phyloP scores from a whole-genome alignment of 106 monocot genomes.

The Narthecium ossifragum region DNA sequence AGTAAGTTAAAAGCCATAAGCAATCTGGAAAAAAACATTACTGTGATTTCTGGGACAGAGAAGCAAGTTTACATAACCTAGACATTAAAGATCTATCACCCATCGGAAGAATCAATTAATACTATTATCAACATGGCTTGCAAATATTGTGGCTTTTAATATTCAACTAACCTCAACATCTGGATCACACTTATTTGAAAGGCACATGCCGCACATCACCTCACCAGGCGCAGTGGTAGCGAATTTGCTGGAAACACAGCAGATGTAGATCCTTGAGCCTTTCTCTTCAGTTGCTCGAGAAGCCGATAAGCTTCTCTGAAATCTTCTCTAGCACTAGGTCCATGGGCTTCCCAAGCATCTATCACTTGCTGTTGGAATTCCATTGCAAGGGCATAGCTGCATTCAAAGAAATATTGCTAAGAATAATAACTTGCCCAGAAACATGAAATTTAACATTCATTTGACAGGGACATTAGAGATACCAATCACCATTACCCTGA shows the following conservation, averaged over 20 bases:
- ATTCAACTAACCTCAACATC: not conserved
- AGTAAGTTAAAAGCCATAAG: too few relatives aligned
- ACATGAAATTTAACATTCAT: too few relatives aligned
- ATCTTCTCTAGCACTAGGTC: conserved; percentile 41
- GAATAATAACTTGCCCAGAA: too few relatives aligned
- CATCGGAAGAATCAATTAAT: too few relatives aligned
- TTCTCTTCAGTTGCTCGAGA: conserved; percentile 60
- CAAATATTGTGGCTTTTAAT: too few relatives aligned
- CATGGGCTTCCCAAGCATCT: conserved; percentile 45
- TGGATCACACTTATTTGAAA: not conserved
- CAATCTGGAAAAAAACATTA: too few relatives aligned
- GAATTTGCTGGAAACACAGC: conserved; percentile 57
- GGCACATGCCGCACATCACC: conserved; percentile 9
- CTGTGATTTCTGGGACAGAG: too few relatives aligned
- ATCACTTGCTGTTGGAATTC: conserved; percentile 59
- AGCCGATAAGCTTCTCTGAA: conserved; percentile 62
- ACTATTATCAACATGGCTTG: too few relatives aligned
- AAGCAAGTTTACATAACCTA: too few relatives aligned
- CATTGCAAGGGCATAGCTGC: conserved; percentile 53
- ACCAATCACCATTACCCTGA: too few relatives aligned
- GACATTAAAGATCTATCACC: too few relatives aligned
- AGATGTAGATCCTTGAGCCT: conserved; percentile 29
- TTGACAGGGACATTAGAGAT: too few relatives aligned
- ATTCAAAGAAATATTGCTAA: conserved; percentile 12
- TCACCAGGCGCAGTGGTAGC: conserved; percentile 16